Base-by-base conservation (phyloP, 1,139 yeast species). In the Nakaseomyces sp. region DNA sequence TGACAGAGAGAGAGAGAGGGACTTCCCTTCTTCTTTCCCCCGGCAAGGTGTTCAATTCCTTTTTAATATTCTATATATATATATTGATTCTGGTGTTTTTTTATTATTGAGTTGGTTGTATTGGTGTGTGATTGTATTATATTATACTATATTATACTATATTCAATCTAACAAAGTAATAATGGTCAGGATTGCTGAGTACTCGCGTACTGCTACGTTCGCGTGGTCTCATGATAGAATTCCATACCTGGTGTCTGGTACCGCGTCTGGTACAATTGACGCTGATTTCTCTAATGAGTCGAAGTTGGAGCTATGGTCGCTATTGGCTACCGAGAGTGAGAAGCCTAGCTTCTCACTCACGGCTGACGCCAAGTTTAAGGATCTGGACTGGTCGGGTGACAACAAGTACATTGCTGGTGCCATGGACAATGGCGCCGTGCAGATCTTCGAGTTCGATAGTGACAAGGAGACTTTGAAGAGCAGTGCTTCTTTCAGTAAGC, bases 211-310 rank as follows among this genome's bases (percentile, higher is more conserved):
- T 15, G 88, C 96, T 41, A 81, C 95, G 30, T 87, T 91, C 67
- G 95, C 97, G 42, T 91, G 97, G 97, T 86, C 96, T 45, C 77
- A 73, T 57, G 86, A 81, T 55, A 67, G 74, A 43, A 70, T 81
- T 48, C 95, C 96, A 20, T 66, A 78, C 47, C 66, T 89, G 55
- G 96, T 87, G 22, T 78, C 96, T 1, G 98, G 96, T 36, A 83
- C 96, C 0, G 86, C 86, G 17, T 91, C 97, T 0, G 97, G 97
- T 13, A 94, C 96, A 13, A 83, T 91, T 54, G 96, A 87, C 60
- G 85, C 84, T 42, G 79, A 83, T 59, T 88, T 89, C 65, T 80
- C 89, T 41, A 79, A 94, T 30, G 73, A 80, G 30, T 81, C 96
- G 3, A 68, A 75, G 24, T 69, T 91, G 48, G 93, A 87, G 56